A percentile compares a stretch with the other conserved stretches of the same genome.
Evolutionary conservation across 2,329 filamentous ascomycete species (phyloP).

Genomic region (Fusarium algeriense): DNA sequence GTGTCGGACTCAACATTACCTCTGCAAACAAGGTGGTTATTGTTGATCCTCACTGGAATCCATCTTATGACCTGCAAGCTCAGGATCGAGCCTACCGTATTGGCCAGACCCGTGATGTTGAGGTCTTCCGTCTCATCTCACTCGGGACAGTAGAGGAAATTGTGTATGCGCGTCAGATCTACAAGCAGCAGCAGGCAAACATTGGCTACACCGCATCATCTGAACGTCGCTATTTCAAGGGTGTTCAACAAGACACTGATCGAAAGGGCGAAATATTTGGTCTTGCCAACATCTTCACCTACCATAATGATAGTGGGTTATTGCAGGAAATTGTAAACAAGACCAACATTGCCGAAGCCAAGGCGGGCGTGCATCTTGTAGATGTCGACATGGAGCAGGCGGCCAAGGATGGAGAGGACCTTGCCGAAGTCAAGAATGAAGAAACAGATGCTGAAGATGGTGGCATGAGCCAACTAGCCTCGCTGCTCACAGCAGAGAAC

Average conservation of each 20-base stretch:
- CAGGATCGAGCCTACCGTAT: conserved; percentile 98
- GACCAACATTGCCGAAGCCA: conserved; percentile 95
- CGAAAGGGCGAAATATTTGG: conserved; percentile 97
- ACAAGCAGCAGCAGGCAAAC: conserved; percentile 99
- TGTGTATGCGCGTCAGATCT: conserved; percentile 95
- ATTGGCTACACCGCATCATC: conserved; percentile 95
- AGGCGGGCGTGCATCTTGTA: conserved; percentile 83
- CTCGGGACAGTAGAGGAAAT: conserved; percentile 97
- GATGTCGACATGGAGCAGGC: conserved; percentile 78
- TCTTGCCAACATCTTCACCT: conserved; percentile 86
- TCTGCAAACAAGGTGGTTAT: conserved; percentile 98
- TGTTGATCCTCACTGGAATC: conserved; percentile 98
- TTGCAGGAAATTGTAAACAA: conserved; percentile 98
- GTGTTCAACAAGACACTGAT: conserved; percentile 84
- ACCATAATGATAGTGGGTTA: conserved; percentile 81
- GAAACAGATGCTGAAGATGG: conserved; percentile 70
- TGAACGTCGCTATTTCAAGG: conserved; percentile 94
- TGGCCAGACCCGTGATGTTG: conserved; percentile 90
- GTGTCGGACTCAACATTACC: conserved; percentile 95
- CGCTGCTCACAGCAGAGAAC: conserved; percentile 60
- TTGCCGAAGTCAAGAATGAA: conserved; percentile 60
- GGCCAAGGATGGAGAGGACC: conserved; percentile 64
- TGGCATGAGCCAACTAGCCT: conserved; percentile 79
- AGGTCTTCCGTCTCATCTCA: conserved; percentile 92
- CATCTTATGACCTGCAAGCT: conserved; percentile 91